phyloP scores from a whole-genome alignment of 108 stramenopile genomes.

The Discostella stelligeroides region DNA sequence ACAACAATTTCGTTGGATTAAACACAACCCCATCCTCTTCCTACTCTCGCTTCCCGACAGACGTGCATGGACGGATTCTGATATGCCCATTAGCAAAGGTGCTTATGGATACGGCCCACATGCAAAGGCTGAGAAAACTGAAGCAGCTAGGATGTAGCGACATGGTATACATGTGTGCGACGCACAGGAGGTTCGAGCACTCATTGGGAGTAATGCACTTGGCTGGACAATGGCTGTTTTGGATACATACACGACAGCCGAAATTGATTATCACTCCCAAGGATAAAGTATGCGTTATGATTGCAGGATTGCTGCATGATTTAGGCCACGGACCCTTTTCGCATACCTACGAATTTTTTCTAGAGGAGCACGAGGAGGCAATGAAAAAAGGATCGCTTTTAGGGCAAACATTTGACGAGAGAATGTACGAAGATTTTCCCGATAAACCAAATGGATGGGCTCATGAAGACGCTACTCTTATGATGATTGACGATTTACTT shows the following conservation, averaged over 20 bases:
- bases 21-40: background rate
- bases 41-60: conserved; percentile 2
- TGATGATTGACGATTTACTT: conserved; percentile 76
- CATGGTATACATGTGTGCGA: conserved; percentile 74
- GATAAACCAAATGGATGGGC: conserved; percentile 54
- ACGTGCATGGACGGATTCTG: conserved; percentile 69
- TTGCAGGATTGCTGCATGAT: conserved; percentile 93
- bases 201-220: conserved; percentile 87
- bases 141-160: conserved; percentile 84
- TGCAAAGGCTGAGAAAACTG: conserved; percentile 86
- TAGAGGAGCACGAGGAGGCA: conserved; percentile 27
- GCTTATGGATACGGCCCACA: conserved; percentile 76
- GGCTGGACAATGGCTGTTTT: conserved; percentile 62
- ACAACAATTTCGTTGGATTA: too few relatives aligned
- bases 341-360: conserved; percentile 77
- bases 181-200: conserved; percentile 89
- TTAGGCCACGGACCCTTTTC: conserved; percentile 90
- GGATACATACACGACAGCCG: conserved; percentile 59
- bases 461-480: conserved; percentile 77
- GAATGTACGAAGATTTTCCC: conserved; percentile 42
- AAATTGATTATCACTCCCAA: conserved; percentile 67
- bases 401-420: conserved; percentile 47
- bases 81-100: conserved; percentile 71
- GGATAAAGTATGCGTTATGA: conserved; percentile 91
- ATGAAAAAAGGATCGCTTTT: conserved; percentile 25